These are phyloP conservation scores for Pseudogymnoascus sp. DNA, from an alignment of 2,329 filamentous ascomycete genomes.

Conservation along the genomic window DNA sequence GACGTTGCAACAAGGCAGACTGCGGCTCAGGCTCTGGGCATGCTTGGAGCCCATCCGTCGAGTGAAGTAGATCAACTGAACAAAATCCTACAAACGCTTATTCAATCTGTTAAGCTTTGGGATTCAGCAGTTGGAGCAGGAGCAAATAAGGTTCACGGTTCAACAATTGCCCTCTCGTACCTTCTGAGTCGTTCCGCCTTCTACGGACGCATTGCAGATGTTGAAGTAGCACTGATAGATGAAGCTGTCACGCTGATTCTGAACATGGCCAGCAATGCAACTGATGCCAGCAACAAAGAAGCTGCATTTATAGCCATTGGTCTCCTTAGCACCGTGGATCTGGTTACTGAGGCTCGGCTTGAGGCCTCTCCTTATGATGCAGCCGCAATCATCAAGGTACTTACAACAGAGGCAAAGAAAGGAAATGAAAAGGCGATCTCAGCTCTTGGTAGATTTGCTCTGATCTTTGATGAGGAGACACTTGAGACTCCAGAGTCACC, in stretches of 20 bases:
- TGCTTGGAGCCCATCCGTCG: constrained; percentile 59
- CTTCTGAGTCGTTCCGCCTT: constrained; percentile 47
- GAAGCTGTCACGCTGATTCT: constrained; percentile 37
- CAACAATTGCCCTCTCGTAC: constrained; percentile 49
- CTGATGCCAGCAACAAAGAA: constrained; percentile 48
- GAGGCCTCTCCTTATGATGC: constrained; percentile 17
- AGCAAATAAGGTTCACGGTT: constrained; percentile 50
- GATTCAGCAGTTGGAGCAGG: constrained; percentile 46
- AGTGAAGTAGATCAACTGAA: constrained; percentile 35
- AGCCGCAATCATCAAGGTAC: constrained; percentile 44
- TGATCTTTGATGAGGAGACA: constrained; percentile 44
- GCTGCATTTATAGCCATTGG: constrained; percentile 49
- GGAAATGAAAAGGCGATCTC: constrained; percentile 74
- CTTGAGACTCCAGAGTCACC: constrained; percentile 28
- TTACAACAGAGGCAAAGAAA: constrained; percentile 63
- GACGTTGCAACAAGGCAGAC: constrained; percentile 57
- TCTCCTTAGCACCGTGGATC: constrained; percentile 51
- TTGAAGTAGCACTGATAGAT: constrained; percentile 31
- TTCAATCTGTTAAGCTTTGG: constrained; percentile 42
- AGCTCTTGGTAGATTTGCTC: constrained; percentile 69
- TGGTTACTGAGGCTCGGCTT: constrained; percentile 30
- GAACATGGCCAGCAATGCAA: constrained; percentile 43
- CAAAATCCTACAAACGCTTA: constrained; percentile 36
- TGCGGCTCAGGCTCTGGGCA: constrained; percentile 64
- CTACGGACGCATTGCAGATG: constrained; percentile 31